Conservation (phyloP, 2,329 filamentous ascomycete species). For the Ceratocystiopsis minuta region DNA sequence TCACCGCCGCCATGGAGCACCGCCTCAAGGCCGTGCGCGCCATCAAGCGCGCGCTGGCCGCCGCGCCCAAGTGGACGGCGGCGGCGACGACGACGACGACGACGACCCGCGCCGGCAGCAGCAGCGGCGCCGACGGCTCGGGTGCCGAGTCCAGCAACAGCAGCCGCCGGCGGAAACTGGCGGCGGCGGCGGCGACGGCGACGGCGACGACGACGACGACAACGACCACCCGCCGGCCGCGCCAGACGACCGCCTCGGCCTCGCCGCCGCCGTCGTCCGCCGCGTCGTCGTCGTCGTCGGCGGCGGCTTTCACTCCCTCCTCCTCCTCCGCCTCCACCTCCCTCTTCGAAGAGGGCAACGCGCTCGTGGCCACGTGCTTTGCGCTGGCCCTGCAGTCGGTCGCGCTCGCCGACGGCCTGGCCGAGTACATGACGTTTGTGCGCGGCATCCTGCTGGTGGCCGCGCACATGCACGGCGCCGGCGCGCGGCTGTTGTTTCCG, state of each 20-base stretch:
- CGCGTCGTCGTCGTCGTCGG: neutral
- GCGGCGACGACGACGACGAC: neutral
- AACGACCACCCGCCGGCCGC: no score
- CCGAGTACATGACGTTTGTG: conserved; percentile 43
- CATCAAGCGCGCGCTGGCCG: conserved; percentile 35
- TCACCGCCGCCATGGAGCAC: conserved; percentile 42
- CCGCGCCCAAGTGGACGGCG: conserved; percentile 17
- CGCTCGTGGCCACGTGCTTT: conserved; percentile 39
- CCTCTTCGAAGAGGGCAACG: conserved; percentile 34
- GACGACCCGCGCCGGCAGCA: neutral
- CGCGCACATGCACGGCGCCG: conserved; percentile 36
- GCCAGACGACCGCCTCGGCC: neutral
- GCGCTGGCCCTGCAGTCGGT: conserved; percentile 42
- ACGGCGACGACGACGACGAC: no score
- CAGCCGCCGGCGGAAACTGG: no score
- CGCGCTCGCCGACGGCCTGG: conserved; percentile 36
- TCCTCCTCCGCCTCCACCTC: conserved; percentile 1
- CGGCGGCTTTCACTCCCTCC: neutral
- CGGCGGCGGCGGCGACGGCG: no score
- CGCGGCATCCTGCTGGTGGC: conserved; percentile 37
- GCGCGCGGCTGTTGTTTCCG: conserved; percentile 31
- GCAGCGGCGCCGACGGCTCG: neutral
- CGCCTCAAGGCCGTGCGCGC: conserved; percentile 46
- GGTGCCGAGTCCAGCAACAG: neutral
- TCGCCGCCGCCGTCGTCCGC: neutral